Evolutionary conservation across 441 rosid species (phyloP).

Genomic region (Croton laevigatus): DNA sequence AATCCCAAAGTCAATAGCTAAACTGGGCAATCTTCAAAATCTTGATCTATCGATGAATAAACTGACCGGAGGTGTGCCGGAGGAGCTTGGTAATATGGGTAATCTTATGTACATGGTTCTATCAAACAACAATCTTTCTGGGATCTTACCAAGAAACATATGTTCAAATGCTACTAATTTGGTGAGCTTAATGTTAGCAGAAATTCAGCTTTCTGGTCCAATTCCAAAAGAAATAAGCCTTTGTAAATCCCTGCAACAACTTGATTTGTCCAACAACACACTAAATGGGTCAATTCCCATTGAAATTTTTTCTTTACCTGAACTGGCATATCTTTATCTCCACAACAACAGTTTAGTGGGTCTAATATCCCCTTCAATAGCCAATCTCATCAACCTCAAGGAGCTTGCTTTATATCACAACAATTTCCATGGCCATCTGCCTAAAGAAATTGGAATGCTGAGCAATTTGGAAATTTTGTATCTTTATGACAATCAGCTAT

Average conservation of each 20-base stretch:
- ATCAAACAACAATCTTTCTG: slow-evolving; percentile 56
- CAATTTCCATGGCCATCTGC: slow-evolving; percentile 62
- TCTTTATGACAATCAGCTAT: slow-evolving; percentile 64
- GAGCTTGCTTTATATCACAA: slow-evolving; percentile 68
- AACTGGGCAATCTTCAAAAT: slow-evolving; percentile 46
- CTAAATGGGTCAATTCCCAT: slow-evolving; percentile 62
- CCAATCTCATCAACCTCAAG: slow-evolving; percentile 61
- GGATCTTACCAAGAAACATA: slow-evolving; percentile 41
- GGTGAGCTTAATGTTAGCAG: slow-evolving; percentile 47
- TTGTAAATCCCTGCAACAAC: slow-evolving; percentile 57
- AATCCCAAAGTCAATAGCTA: slow-evolving; percentile 51
- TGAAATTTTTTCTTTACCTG: slow-evolving; percentile 44
- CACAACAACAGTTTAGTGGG: slow-evolving; percentile 84
- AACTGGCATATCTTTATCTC: slow-evolving; percentile 60
- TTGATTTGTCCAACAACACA: slow-evolving; percentile 73
- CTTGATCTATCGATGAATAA: slow-evolving; percentile 64
- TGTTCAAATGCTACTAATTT: slow-evolving; percentile 55
- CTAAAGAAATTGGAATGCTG: slow-evolving; percentile 57
- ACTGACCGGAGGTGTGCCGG: slow-evolving; percentile 66
- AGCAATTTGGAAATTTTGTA: slow-evolving; percentile 51
- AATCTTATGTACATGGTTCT: slow-evolving; percentile 55
- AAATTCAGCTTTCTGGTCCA: slow-evolving; percentile 52
- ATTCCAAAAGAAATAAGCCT: slow-evolving; percentile 56
- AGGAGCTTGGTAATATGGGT: slow-evolving; percentile 58
- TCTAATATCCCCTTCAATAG: slow-evolving; percentile 50